phyloP scores from a whole-genome alignment of 139 green algal genomes.

The Gonium pectorale region DNA sequence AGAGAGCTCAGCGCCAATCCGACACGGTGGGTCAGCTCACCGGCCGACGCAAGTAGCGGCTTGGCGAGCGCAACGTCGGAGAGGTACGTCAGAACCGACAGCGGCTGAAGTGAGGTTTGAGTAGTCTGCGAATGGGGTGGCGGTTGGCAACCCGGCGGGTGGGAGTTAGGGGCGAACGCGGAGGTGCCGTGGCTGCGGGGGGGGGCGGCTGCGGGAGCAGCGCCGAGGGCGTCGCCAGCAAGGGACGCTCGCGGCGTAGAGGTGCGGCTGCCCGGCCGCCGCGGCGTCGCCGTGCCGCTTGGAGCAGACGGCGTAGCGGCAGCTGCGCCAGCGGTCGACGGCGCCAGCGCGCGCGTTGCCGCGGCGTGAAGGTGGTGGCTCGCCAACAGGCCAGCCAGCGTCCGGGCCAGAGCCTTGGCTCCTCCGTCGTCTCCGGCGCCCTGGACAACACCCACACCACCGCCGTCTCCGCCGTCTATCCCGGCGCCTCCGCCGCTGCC shows the following conservation, averaged over 20 bases:
- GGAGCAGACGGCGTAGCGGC: neutral
- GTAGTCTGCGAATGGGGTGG: neutral
- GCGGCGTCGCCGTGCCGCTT: neutral
- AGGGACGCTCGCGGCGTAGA: neutral
- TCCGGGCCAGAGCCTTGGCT: conserved; percentile 18
- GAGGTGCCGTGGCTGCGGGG: neutral
- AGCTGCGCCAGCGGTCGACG: neutral
- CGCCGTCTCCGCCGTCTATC: neutral
- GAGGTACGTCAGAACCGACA: conserved; percentile 27
- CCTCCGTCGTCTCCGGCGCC: neutral
- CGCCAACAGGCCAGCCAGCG: conserved; percentile 15
- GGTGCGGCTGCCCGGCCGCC: neutral
- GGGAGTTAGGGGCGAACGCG: neutral
- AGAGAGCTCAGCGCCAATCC: conserved; percentile 14
- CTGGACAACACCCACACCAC: neutral
- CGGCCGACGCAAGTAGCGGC: neutral
- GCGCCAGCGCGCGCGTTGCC: neutral
- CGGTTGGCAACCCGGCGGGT: neutral
- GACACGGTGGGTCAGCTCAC: neutral
- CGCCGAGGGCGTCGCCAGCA: neutral
- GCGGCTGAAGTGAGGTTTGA: neutral
- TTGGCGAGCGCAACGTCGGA: conserved; percentile 5
- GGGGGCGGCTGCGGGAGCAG: neutral
- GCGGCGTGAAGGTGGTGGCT: conserved; percentile 24
- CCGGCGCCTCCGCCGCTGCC: neutral